Evolutionary conservation across 1,284 basidiomycete species (phyloP).

Genomic region (Coniferiporia sulphurascens): DNA sequence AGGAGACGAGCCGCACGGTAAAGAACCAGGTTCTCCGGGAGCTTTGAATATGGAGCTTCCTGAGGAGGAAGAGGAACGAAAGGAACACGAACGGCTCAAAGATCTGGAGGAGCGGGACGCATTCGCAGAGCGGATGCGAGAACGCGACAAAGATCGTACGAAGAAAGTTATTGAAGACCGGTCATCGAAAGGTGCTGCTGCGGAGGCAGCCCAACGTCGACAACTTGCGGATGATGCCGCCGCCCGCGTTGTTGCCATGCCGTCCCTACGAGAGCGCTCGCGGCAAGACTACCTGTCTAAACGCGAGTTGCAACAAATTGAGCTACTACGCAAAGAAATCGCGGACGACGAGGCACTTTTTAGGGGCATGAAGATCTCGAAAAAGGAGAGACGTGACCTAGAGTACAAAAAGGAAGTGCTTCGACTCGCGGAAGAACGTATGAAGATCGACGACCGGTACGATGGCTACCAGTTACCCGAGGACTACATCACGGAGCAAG

Average conservation of each 20-base stretch:
- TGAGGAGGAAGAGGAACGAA: conserved; percentile 69
- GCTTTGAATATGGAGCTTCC: conserved; percentile 44
- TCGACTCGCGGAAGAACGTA: conserved; percentile 87
- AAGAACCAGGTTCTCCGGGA: conserved; percentile 33
- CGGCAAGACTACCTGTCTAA: conserved; percentile 95
- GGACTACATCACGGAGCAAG: conserved; percentile 97
- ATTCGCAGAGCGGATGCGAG: conserved; percentile 84
- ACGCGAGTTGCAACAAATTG: conserved; percentile 93
- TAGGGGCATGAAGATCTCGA: conserved; percentile 83
- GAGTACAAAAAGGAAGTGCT: conserved; percentile 93
- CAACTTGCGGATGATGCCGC: conserved; percentile 82
- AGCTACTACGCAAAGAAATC: conserved; percentile 89
- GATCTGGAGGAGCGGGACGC: conserved; percentile 89
- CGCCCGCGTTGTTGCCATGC: conserved; percentile 76
- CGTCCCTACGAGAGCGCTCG: conserved; percentile 78
- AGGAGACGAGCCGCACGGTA: conserved; percentile 26
- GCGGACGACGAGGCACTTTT: conserved; percentile 89
- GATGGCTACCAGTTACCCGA: conserved; percentile 94
- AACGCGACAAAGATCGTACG: conserved; percentile 80
- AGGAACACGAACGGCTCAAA: conserved; percentile 71
- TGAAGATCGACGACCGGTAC: conserved; percentile 89
- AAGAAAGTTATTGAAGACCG: conserved; percentile 93
- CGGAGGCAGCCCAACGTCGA: conserved; percentile 79
- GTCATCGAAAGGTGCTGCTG: conserved; percentile 76
- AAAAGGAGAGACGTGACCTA: conserved; percentile 75